phyloP scores from a whole-genome alignment of 495 filamentous ascomycete species.

The Penicillium angulare region DNA sequence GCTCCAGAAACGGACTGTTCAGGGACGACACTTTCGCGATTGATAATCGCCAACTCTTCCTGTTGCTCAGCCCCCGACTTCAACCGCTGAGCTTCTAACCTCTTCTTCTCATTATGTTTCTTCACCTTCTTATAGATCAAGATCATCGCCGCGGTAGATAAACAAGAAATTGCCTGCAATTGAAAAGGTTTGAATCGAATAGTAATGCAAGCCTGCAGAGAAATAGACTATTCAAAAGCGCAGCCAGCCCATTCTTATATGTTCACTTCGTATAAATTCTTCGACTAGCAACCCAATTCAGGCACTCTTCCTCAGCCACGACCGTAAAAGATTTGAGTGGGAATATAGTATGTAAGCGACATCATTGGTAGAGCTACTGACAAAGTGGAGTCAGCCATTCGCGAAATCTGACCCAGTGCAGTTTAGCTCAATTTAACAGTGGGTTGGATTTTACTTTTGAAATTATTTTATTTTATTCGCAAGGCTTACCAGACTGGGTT shows the following conservation, averaged over 20 bases:
- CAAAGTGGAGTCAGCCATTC: conserved; percentile 1
- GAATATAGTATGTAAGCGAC: not conserved
- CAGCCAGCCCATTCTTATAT: not conserved
- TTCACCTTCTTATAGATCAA: conserved; percentile 18
- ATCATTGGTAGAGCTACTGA: no score
- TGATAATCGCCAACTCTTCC: no score
- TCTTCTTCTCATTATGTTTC: conserved; percentile 12
- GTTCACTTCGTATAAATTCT: not conserved
- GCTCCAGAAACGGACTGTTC: no score
- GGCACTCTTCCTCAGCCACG: no score
- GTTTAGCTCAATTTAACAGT: conserved; percentile 2
- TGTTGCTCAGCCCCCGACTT: no score
- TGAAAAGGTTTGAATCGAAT: not conserved
- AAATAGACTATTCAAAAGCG: no score
- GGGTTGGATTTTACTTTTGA: no score
- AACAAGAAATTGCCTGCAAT: not conserved
- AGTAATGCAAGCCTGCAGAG: not conserved
- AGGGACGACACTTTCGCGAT: no score
- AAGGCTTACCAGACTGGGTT: not conserved
- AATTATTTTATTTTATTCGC: not conserved
- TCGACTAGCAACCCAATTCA: not conserved
- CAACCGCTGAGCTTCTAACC: not conserved
- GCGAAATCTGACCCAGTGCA: conserved; percentile 3
- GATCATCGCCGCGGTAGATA: not conserved
- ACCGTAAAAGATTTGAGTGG: no score